Base-by-base conservation (phyloP, 2,329 filamentous ascomycete genomes). In the Emergomyces pasteurianus region DNA sequence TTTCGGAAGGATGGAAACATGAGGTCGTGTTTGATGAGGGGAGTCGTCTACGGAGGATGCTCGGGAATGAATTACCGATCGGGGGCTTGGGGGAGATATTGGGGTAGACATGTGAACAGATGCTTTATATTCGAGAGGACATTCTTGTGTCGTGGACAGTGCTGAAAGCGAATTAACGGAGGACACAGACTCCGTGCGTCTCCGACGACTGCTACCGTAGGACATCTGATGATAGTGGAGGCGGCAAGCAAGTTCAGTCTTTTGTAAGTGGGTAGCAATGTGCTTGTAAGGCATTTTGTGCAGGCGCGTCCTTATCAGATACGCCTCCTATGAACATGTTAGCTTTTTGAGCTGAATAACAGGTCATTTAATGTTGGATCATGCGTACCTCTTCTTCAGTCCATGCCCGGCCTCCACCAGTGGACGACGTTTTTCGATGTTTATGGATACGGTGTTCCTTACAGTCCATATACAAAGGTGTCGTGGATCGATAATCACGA, bases 261-360 rank as follows among this genome's bases (percentile, higher is more conserved):
- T 95, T 77, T 91, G 90, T 67, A 94, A 78, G 68, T 92, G 87
- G 62, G 86, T 84, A 62, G 89, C 89, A 71, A 94, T 94, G 72
- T 92, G 88, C 80, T 92, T 94, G 77, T 94, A 94, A 0, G 89
- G 89, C 85, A 92, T 90, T 77, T 92, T 92, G 70, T 92, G 88
- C 69, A 89, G 83, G 62, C 89, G 87, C 63, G 88, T 92, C 75
- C 91, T 88, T 63, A 94, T 82, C 60, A 94, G 85, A 73, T 92
- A 94, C 61, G 86, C 82, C 77, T 94, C 90, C 89, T 92, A 65
- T 40, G 8, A 18, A 14, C 9, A 34, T 8, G 47, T 59, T 52
- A 54, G 55, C 42, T 57, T 31, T 18, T 58, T 34, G n/a, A 60
- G 49, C 23, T 55, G 47, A 43, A 26, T 26, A 43, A 23, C 31